phyloP scores from a whole-genome alignment of 441 rosid genomes.

The Erysimum pusillum region DNA sequence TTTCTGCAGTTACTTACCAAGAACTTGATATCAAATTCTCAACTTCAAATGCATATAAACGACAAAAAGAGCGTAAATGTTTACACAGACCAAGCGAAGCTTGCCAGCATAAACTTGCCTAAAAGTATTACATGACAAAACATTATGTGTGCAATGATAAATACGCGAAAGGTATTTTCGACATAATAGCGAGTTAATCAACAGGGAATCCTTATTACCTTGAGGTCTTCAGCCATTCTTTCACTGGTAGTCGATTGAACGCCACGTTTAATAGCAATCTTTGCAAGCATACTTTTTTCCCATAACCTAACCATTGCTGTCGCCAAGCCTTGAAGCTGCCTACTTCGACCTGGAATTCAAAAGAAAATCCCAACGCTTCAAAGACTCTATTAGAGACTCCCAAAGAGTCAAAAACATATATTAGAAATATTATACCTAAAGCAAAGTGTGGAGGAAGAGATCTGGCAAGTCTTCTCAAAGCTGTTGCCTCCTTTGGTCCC shows the following conservation, averaged over 20 bases:
- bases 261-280: slow-evolving; percentile 89
- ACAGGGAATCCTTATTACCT: slow-evolving; percentile 56
- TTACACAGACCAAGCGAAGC: slow-evolving; percentile 4
- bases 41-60: slow-evolving; percentile 7
- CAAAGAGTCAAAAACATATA: not conserved
- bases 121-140: slow-evolving; percentile 15
- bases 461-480: slow-evolving; percentile 85
- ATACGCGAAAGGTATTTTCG: not conserved
- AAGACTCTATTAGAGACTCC: slow-evolving; percentile 22
- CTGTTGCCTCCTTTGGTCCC: slow-evolving; percentile 73
- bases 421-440: slow-evolving; percentile 60
- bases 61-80: slow-evolving; percentile 67
- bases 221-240: slow-evolving; percentile 97
- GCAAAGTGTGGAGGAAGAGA: slow-evolving; percentile 95
- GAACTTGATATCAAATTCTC: slow-evolving; percentile 35
- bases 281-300: slow-evolving; percentile 89
- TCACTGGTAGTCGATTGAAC: slow-evolving; percentile 94
- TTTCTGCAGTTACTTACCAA: slow-evolving; percentile 63
- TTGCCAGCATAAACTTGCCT: not conserved
- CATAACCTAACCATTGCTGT: slow-evolving; percentile 80
- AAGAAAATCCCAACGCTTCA: slow-evolving; percentile 28
- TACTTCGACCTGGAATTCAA: slow-evolving; percentile 74
- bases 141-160: slow-evolving; percentile 6
- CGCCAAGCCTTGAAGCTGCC: slow-evolving; percentile 93
- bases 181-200: not conserved